Conservation (phyloP, 2,329 filamentous ascomycete species). For the Aspergillus nomiae region DNA sequence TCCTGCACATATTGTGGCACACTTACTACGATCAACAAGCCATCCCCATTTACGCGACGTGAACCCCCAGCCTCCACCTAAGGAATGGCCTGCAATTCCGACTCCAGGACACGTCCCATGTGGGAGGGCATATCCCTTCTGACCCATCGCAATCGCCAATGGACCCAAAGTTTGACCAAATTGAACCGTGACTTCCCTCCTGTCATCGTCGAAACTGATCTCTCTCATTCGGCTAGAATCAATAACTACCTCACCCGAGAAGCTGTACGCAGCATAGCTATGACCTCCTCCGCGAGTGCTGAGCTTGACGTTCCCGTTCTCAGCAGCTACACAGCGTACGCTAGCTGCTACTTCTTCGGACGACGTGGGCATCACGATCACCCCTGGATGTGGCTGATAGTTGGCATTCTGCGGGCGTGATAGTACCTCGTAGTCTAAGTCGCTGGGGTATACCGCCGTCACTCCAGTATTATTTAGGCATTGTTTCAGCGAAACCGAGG, state of each 20-base stretch:
- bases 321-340: slow-evolving; percentile 6
- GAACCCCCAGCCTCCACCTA: slow-evolving; percentile 11
- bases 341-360: slow-evolving; percentile 7
- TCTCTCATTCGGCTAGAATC: slow-evolving; percentile 7
- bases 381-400: slow-evolving; percentile 6
- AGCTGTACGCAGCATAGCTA: slow-evolving; percentile 12
- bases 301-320: slow-evolving; percentile 8
- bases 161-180: slow-evolving; percentile 5
- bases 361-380: slow-evolving; percentile 5
- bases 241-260: slow-evolving; percentile 7
- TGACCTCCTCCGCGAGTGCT: slow-evolving; percentile 11
- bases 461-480: slow-evolving; percentile 1
- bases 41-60: slow-evolving; percentile 11
- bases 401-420: slow-evolving; percentile 7
- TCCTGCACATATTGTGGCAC: background rate
- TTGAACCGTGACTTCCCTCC: background rate
- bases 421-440: background rate
- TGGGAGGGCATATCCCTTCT: slow-evolving; percentile 7
- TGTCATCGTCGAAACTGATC: background rate
- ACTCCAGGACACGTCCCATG: slow-evolving; percentile 12
- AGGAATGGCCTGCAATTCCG: slow-evolving; percentile 5
- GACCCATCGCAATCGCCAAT: slow-evolving; percentile 7
- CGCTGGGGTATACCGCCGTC: background rate
- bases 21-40: slow-evolving; percentile 11
- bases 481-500: background rate